Conservation (phyloP, 2,329 filamentous ascomycete genomes). For the Alternaria dauci region DNA sequence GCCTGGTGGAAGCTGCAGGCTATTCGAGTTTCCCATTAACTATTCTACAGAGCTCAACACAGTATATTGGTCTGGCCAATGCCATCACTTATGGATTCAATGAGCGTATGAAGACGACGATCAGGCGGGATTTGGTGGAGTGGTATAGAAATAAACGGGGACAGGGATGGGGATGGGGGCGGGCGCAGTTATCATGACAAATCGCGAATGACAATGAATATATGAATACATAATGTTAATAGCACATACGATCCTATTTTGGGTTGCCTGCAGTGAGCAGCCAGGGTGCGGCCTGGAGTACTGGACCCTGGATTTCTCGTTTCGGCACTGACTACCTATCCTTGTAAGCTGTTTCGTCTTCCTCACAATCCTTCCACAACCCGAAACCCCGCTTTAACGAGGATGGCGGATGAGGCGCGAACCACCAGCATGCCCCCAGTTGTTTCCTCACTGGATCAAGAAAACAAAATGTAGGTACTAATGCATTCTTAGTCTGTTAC, state of each 20-base stretch:
- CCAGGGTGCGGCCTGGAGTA: neutral
- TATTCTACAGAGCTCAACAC: slow-evolving; percentile 29
- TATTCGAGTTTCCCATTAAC: slow-evolving; percentile 10
- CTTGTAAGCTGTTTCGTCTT: fast-evolving
- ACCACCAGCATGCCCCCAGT: fast-evolving
- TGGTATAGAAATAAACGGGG: neutral
- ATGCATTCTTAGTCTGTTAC: neutral
- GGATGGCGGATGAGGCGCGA: neutral
- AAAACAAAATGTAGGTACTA: neutral
- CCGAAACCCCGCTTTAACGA: neutral
- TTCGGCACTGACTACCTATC: neutral
- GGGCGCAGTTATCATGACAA: neutral
- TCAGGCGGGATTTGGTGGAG: neutral
- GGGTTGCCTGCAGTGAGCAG: neutral
- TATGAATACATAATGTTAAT: neutral
- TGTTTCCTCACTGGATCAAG: neutral
- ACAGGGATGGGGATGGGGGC: neutral
- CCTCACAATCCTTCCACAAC: neutral
- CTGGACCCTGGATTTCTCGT: neutral
- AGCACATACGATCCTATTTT: neutral
- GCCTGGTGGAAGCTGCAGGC: slow-evolving; percentile 29
- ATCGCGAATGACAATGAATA: neutral
- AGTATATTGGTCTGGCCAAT: slow-evolving; percentile 34
- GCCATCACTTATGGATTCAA: slow-evolving; percentile 30
- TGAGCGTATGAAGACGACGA: slow-evolving; percentile 19